Conservation (phyloP, 441 rosid species). For the Pelargonium australe region DNA sequence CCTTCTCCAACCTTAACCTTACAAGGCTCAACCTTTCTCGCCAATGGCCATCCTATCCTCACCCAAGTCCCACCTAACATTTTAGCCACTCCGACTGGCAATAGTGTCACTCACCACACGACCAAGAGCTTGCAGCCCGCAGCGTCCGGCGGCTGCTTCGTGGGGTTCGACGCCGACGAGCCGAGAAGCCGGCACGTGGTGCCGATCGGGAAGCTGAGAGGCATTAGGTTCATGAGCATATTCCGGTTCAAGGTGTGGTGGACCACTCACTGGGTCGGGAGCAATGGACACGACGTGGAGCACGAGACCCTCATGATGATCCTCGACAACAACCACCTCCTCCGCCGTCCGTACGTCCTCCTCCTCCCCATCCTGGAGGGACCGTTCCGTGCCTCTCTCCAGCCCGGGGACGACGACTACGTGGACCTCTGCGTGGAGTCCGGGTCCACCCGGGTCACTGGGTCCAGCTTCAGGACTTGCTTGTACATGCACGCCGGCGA, state of each 20-base stretch:
- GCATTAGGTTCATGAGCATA: slow-evolving; percentile 28
- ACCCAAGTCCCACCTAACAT: slow-evolving; percentile 26
- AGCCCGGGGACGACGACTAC: slow-evolving; percentile 17
- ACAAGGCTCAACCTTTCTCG: slow-evolving; percentile 20
- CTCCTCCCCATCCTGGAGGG: slow-evolving; percentile 26
- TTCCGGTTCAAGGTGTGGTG: slow-evolving; percentile 40
- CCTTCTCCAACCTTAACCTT: neutral
- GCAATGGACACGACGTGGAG: slow-evolving; percentile 27
- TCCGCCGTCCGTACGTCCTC: slow-evolving; percentile 23
- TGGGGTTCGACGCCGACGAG: slow-evolving; percentile 22
- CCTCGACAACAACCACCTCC: slow-evolving; percentile 20
- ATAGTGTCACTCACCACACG: too few species aligned
- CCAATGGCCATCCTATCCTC: slow-evolving; percentile 30
- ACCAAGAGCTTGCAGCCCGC: slow-evolving; percentile 6
- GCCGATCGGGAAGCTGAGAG: slow-evolving; percentile 24
- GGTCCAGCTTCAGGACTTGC: slow-evolving; percentile 18
- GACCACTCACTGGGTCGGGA: slow-evolving; percentile 34
- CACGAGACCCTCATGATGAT: slow-evolving; percentile 32
- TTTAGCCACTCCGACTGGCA: slow-evolving; percentile 11
- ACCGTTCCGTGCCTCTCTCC: slow-evolving; percentile 23
- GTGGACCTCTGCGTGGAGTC: slow-evolving; percentile 25
- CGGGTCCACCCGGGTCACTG: slow-evolving; percentile 15
- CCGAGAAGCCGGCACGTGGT: slow-evolving; percentile 22
- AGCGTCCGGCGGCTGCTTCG: slow-evolving; percentile 20
- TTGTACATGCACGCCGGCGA: slow-evolving; percentile 18